These are phyloP conservation scores for Fusarium floridanum DNA, from an alignment of 2,329 filamentous ascomycete genomes.

Conservation along the genomic window DNA sequence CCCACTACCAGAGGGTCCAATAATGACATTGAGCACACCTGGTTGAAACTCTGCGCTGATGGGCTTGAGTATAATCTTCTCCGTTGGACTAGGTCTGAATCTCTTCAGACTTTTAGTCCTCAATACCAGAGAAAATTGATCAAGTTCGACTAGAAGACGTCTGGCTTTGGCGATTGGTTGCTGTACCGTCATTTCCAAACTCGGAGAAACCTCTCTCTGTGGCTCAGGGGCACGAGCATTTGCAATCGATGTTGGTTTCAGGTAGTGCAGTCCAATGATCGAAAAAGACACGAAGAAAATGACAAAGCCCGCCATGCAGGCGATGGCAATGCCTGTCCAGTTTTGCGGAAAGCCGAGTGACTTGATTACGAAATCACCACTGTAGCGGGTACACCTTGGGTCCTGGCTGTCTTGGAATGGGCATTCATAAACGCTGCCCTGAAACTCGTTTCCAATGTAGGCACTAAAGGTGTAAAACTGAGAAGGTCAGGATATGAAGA, in stretches of 20 bases:
- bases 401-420: slow-evolving; percentile 72
- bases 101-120: slow-evolving; percentile 70
- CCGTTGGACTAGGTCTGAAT: slow-evolving; percentile 62
- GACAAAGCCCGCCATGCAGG: slow-evolving; percentile 72
- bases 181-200: slow-evolving; percentile 76
- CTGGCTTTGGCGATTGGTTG: slow-evolving; percentile 66
- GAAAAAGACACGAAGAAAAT: slow-evolving; percentile 73
- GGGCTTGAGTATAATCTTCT: neutral
- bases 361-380: slow-evolving; percentile 76
- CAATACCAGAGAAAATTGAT: slow-evolving; percentile 70
- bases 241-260: slow-evolving; percentile 71
- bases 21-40: slow-evolving; percentile 79
- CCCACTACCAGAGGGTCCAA: slow-evolving; percentile 83
- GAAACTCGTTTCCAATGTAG: slow-evolving; percentile 79
- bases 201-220: slow-evolving; percentile 73
- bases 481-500: slow-evolving; percentile 23
- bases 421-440: slow-evolving; percentile 79
- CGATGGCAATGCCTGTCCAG: slow-evolving; percentile 76
- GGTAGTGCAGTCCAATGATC: slow-evolving; percentile 71
- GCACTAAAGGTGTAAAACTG: slow-evolving; percentile 80
- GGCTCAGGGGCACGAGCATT: slow-evolving; percentile 72
- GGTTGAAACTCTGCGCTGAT: slow-evolving; percentile 65
- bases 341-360: slow-evolving; percentile 75
- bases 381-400: slow-evolving; percentile 76
- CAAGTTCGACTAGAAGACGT: slow-evolving; percentile 73